A percentile compares a stretch with the other conserved stretches of the same genome.
phyloP scores from a whole-genome alignment of 352 stramenopile genomes.

The Discostella stelligera region DNA sequence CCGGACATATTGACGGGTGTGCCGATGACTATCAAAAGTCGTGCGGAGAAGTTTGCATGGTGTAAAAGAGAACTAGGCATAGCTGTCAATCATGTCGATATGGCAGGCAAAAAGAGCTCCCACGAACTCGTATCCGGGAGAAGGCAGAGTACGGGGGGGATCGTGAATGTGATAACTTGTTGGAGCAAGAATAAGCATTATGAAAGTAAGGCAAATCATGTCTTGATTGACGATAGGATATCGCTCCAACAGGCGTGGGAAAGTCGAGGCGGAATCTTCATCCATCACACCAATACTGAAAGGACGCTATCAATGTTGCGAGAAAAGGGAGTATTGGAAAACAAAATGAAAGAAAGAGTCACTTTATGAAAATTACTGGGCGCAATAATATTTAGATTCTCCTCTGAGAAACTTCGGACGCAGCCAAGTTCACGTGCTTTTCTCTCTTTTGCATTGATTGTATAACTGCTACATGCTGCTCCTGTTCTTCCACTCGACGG shows the following conservation, averaged over 20 bases:
- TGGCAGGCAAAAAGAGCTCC: conserved; percentile 49
- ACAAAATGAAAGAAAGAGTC: neutral
- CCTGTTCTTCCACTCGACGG: conserved; percentile 47
- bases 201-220: conserved; percentile 57
- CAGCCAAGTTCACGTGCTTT: conserved; percentile 19
- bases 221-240: conserved; percentile 69
- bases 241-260: conserved; percentile 55
- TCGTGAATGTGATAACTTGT: conserved; percentile 78
- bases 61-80: conserved; percentile 66
- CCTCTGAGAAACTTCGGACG: conserved; percentile 22
- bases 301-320: conserved; percentile 53
- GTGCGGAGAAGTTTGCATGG: conserved; percentile 67
- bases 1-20: conserved; percentile 59
- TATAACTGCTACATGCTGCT: conserved; percentile 47
- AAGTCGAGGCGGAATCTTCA: conserved; percentile 60
- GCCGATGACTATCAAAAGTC: conserved; percentile 32
- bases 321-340: conserved; percentile 54
- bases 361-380: neutral
- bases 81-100: conserved; percentile 68
- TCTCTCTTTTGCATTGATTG: conserved; percentile 54
- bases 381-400: neutral
- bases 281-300: conserved; percentile 64
- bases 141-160: conserved; percentile 19
- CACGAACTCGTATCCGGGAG: conserved; percentile 36
- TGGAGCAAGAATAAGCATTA: conserved; percentile 77